Percentiles rank a stretch among this genome's conserved stretches.
These are phyloP conservation scores for Colletotrichum tanaceti DNA, from an alignment of 2,329 filamentous ascomycete genomes.

Conservation along the genomic window DNA sequence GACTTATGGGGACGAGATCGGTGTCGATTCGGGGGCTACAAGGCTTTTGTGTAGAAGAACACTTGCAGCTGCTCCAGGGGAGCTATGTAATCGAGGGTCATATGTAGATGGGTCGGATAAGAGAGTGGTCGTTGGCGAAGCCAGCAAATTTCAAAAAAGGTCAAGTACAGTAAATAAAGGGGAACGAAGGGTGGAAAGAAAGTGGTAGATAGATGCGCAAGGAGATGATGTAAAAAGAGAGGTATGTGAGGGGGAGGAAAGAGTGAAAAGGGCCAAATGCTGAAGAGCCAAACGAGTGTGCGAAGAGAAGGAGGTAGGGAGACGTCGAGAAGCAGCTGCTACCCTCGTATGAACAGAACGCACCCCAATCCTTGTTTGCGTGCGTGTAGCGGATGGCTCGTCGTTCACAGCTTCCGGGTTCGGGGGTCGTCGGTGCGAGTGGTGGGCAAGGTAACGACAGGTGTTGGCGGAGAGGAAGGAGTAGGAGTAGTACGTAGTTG, in stretches of 20 bases:
- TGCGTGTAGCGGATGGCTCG: conserved; percentile 1
- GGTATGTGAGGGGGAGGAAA: background rate
- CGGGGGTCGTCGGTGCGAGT: conserved; percentile 21
- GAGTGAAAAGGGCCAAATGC: conserved; percentile 30
- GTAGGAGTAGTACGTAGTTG: conserved; percentile 2
- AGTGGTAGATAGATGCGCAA: conserved; percentile 24
- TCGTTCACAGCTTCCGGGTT: conserved; percentile 16
- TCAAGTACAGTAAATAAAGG: conserved; percentile 23
- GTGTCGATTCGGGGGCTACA: conserved; percentile 7
- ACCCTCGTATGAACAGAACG: conserved; percentile 29
- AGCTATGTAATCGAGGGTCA: conserved; percentile 39
- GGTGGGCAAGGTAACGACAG: conserved; percentile 22
- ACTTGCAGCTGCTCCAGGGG: conserved; percentile 39
- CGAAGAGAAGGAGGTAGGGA: conserved; percentile 37
- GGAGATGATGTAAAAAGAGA: conserved; percentile 24
- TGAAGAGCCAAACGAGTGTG: conserved; percentile 40
- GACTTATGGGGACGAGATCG: background rate
- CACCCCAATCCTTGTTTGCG: conserved; percentile 29
- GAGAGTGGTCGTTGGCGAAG: conserved; percentile 11
- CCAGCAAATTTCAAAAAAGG: conserved; percentile 21
- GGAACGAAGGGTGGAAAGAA: conserved; percentile 30
- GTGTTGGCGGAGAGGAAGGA: conserved; percentile 17
- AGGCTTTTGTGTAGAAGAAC: conserved; percentile 10
- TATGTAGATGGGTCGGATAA: conserved; percentile 15
- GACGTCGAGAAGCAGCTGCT: conserved; percentile 37